Evolutionary conservation across 768 basidiomycete species (phyloP).

Genomic region (Podaxis sp.): DNA sequence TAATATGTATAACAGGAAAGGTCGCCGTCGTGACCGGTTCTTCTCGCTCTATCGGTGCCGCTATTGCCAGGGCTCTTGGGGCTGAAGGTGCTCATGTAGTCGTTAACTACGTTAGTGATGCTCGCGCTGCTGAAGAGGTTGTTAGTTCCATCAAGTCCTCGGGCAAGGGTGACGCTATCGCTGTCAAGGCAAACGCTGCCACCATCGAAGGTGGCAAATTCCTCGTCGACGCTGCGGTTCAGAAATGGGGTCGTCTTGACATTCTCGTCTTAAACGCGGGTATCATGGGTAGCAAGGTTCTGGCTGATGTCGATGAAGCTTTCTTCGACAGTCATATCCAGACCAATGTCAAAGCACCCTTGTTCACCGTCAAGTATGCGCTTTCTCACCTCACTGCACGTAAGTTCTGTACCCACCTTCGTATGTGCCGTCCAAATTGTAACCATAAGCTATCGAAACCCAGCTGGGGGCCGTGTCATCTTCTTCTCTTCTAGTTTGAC

Average conservation of each 20-base stretch:
- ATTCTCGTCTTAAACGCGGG: constrained; percentile 59
- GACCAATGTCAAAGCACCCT: constrained; percentile 54
- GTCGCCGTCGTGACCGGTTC: constrained; percentile 61
- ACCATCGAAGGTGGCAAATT: constrained; percentile 41
- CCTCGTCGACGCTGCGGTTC: constrained; percentile 44
- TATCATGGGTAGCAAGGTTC: constrained; percentile 45
- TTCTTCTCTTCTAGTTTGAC: constrained; percentile 55
- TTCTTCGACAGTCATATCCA: constrained; percentile 48
- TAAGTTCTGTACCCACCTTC: constrained; percentile 20
- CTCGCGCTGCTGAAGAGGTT: constrained; percentile 38
- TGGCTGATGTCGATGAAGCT: constrained; percentile 49
- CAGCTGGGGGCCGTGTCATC: constrained; percentile 51
- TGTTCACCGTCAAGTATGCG: constrained; percentile 50
- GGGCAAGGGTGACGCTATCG: constrained; percentile 40
- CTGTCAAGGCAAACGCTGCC: constrained; percentile 49
- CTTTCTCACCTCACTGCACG: constrained; percentile 38
- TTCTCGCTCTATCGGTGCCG: constrained; percentile 55
- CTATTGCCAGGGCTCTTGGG: constrained; percentile 49
- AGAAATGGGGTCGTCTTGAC: constrained; percentile 48
- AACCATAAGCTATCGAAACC: background rate
- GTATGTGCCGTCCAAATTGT: background rate
- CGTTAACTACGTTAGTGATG: constrained; percentile 47
- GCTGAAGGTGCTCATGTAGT: constrained; percentile 54
- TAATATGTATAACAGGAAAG: constrained; percentile 28
- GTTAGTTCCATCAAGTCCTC: constrained; percentile 43